These are phyloP conservation scores for Kitagawia praeruptora DNA, from an alignment of 129 eudicot genomes.

Conservation along the genomic window DNA sequence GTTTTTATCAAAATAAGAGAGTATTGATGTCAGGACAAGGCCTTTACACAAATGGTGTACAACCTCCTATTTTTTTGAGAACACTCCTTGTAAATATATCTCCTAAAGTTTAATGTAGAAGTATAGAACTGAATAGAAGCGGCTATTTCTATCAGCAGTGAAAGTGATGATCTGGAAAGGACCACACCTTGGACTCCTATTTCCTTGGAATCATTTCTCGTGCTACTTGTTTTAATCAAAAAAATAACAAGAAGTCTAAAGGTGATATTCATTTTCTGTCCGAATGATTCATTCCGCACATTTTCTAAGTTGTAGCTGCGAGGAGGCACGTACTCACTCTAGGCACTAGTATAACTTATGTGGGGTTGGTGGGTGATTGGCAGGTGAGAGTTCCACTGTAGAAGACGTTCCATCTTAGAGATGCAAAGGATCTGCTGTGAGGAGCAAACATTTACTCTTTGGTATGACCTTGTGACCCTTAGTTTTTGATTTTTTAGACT, in stretches of 20 bases:
- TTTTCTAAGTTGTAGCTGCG: constrained; percentile 5
- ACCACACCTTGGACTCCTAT: neutral
- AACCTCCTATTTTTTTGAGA: neutral
- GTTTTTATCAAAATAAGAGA: neutral
- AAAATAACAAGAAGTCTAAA: neutral
- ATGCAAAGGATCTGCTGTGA: constrained; percentile 41
- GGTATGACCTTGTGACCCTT: constrained; percentile 57
- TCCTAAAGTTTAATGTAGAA: neutral
- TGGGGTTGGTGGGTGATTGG: constrained; percentile 75
- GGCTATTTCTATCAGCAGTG: neutral
- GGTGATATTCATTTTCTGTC: neutral
- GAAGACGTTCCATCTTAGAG: constrained; percentile 46
- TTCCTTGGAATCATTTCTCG: neutral
- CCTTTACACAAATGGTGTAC: neutral
- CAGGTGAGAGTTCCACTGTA: constrained; percentile 78
- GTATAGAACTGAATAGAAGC: neutral
- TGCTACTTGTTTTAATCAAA: neutral
- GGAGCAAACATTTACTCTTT: constrained; percentile 45
- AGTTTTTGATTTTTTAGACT: constrained; percentile 12
- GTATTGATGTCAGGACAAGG: neutral
- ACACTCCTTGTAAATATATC: neutral
- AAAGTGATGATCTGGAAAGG: neutral
- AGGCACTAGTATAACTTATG: constrained; percentile 23
- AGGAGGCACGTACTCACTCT: constrained; percentile 1
- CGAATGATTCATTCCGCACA: constrained; percentile 5